Evolutionary conservation across 208 protist genomes (phyloP), one percentile per base, ranked within the genome.

Genomic region (Acanthamoeba healyi): DNA sequence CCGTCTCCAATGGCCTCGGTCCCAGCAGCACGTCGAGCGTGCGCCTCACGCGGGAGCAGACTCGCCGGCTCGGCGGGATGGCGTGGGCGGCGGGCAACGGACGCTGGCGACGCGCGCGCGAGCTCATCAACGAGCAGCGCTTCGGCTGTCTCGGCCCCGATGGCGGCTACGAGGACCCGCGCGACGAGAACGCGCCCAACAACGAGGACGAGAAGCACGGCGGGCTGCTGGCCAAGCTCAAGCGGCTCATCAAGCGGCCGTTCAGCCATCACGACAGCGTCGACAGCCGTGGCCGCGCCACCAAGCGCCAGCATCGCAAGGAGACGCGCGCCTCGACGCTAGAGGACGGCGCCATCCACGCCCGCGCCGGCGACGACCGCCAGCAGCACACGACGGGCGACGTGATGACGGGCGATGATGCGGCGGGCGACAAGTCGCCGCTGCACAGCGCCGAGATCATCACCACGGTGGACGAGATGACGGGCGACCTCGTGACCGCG

Each of bases 91-190:
- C 72, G 9, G n/a, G 38, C 42, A 82, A 82, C 24, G 65, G 65
- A 19, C 65, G 65, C 34, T 82, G 72, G 72, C 34, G 72, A 10
- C 34, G 42, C 24, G 3, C 1, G 5, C 6, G 6, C 15, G 72
- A 82, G 42, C 40, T 82, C 4, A 24, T 82, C 34, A 82, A 82
- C 72, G 72, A 82, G 72, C 40, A 40, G 40, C 34, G 32, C 3
- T 82, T 82, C 42, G 40, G 38, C 2, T 22, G 38, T 51, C 72
- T 51, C 9, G 38, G 19, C 72, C 24, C 17, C 12, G 40, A n/a
- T 7, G 67, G n/a, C 12, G 72, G 72, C 38, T 44, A 51, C 38
- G 42, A 51, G 10, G 72, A 82, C 42, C 72, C 72, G 15, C 72
- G 72, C 36, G 19, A 17, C 24, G 65, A 32, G 17, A n/a, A 74